Conservation (phyloP, 768 basidiomycete genomes). For the Hypsizygus marmoreus region DNA sequence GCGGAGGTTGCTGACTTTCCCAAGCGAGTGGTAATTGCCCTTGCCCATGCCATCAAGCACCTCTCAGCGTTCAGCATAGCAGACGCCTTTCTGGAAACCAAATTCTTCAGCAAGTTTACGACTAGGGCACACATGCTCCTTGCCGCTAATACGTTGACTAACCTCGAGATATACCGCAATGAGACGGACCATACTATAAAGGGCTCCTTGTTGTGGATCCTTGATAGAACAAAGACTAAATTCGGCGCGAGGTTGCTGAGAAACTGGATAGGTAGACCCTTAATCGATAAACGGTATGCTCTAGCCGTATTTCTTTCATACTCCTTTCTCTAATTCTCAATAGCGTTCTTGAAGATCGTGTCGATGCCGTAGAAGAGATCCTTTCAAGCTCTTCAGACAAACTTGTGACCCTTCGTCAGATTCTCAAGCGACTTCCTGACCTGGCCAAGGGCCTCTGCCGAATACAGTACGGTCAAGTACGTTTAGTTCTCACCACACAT, state of each 20-base stretch:
- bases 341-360: conserved; percentile 74
- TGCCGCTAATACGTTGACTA: conserved; percentile 83
- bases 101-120: conserved; percentile 79
- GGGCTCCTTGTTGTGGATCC: conserved; percentile 82
- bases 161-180: conserved; percentile 93
- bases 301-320: conserved; percentile 1
- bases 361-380: conserved; percentile 87
- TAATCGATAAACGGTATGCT: conserved; percentile 68
- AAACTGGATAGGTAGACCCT: conserved; percentile 85
- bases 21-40: conserved; percentile 64
- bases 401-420: conserved; percentile 64
- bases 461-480: conserved; percentile 89
- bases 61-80: conserved; percentile 76
- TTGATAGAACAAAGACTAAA: conserved; percentile 85
- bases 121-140: conserved; percentile 83
- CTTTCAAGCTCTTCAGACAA: conserved; percentile 57
- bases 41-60: conserved; percentile 74
- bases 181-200: conserved; percentile 73
- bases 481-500: conserved; percentile 14
- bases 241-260: conserved; percentile 86
- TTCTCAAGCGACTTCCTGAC: conserved; percentile 82
- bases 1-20: conserved; percentile 69
- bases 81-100: conserved; percentile 73
- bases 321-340: neutral
- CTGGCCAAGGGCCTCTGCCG: conserved; percentile 83